Base-by-base conservation (phyloP, 2,329 filamentous ascomycete species). In the Penicillium hordei region DNA sequence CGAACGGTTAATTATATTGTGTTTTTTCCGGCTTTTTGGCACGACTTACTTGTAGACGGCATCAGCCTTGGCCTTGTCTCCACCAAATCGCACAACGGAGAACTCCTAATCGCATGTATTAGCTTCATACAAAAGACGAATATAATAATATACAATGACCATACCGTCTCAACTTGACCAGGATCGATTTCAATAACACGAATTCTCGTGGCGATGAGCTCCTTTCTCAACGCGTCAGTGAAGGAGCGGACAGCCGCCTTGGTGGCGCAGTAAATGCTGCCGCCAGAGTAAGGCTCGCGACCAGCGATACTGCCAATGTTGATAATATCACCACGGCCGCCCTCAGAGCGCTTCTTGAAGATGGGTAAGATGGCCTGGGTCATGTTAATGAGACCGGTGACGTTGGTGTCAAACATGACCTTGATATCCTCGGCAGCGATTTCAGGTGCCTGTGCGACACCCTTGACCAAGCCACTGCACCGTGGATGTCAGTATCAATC, bases 271-370 rank as follows among this genome's bases (percentile, higher is more conserved):
- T 97, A 97, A 71, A 96, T 95, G 72, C 87, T 87, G 29, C 93
- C 93, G 49, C 91, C 91, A 1, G 86, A 81, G 74, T 96, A 97
- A 12, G 90, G 84, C 67, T 96, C 92, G 44, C 92, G 84, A 31
- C 91, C 93, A n/a, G 93, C 93, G 70, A 96, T 93, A 65, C 88
- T 92, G 60, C 93, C 93, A 70, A 97, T 87, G 72, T 97, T 97
- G 79, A 99, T 96, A 73, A 99, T 93, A 73, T 97, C 94, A 67
- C 93, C 93, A 43, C 84, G 81, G 57, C 92, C 93, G 58, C 89
- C 88, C 56, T 93, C 83, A 60, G 64, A 80, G 57, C 77, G 71
- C 67, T 84, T 81, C 76, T 91, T 89, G 82, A 93, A 95, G 72
- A 92, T 87, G 52, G 90, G 86, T 19, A 97, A 78, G 59, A 97